Conservation (phyloP, 1,139 yeast genomes). For the Lipomyces yarrowii region DNA sequence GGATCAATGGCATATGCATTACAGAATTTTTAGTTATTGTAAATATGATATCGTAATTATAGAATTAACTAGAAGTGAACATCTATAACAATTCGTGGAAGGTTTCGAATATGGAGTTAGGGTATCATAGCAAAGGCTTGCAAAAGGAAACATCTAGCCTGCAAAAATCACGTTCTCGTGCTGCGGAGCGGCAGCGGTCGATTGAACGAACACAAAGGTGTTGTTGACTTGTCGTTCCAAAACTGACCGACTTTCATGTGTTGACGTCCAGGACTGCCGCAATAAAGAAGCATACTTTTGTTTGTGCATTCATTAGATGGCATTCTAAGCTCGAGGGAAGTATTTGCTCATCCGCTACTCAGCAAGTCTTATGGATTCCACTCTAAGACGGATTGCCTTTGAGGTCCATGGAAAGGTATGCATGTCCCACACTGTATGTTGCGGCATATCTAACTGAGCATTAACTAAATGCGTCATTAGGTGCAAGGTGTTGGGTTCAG, state of each 20-base stretch:
- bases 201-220: no score
- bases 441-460: background rate
- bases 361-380: background rate
- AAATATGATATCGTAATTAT: background rate
- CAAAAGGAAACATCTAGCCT: no score
- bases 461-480: background rate
- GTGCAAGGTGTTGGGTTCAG: conserved; percentile 25
- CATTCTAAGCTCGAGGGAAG: background rate
- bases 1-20: background rate
- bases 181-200: no score
- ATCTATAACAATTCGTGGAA: no score
- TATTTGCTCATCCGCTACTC: background rate
- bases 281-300: background rate
- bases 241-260: no score
- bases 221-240: background rate
- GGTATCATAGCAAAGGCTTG: no score
- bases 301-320: background rate
- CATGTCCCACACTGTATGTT: background rate
- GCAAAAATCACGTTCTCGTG: no score
- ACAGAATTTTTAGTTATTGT: background rate
- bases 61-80: no score
- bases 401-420: conserved; percentile 21
- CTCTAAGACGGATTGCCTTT: conserved; percentile 8
- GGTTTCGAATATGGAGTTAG: no score
- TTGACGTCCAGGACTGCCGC: background rate